Conservation (phyloP, 306 rosid genomes). For the Quercus glauca region DNA sequence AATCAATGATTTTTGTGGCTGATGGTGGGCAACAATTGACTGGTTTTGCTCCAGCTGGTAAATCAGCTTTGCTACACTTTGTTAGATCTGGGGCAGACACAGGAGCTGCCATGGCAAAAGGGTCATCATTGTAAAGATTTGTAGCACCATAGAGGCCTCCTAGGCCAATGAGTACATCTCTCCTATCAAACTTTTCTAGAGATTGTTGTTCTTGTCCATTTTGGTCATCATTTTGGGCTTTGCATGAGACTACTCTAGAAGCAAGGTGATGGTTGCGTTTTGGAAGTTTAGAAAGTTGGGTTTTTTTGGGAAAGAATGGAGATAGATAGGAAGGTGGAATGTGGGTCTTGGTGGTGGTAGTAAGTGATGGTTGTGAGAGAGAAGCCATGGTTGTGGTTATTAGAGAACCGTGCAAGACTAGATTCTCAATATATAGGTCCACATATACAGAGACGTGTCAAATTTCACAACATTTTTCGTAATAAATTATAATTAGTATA, state of each 20-base stretch:
- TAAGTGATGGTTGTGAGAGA: background rate
- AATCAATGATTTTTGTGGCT: constrained; percentile 41
- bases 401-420: no score
- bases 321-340: constrained; percentile 1
- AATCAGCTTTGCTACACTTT: constrained; percentile 51
- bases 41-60: constrained; percentile 27
- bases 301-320: constrained; percentile 13
- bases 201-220: background rate
- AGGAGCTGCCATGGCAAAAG: constrained; percentile 58
- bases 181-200: constrained; percentile 35
- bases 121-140: constrained; percentile 21
- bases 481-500: no score
- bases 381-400: constrained; percentile 29
- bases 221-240: constrained; percentile 26
- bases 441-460: no score
- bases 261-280: constrained; percentile 13
- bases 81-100: constrained; percentile 44
- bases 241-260: constrained; percentile 23
- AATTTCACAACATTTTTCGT: no score
- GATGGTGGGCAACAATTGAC: constrained; percentile 68
- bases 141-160: constrained; percentile 61
- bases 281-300: background rate
- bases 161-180: constrained; percentile 61
- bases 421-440: no score
- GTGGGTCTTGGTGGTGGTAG: background rate